Evolutionary conservation across 73 alveolate species (phyloP).

Genomic region (Paramecium biaurelia): DNA sequence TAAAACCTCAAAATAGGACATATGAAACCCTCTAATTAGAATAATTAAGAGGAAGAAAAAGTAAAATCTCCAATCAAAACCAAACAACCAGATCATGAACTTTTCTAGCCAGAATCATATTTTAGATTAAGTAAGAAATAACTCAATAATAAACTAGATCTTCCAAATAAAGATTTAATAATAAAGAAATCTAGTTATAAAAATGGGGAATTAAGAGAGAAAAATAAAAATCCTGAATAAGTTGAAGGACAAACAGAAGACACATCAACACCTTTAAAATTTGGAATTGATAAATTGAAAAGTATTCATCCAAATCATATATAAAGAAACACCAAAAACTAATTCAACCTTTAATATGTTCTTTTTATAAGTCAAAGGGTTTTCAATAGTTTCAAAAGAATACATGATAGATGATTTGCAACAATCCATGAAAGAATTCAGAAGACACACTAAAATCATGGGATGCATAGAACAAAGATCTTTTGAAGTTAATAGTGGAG

Average conservation of each 20-base stretch:
- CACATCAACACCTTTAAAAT: not conserved
- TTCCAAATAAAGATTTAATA: constrained; percentile 17
- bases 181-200: not conserved
- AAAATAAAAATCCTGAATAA: not conserved
- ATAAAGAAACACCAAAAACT: not conserved
- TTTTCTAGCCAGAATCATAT: constrained; percentile 7
- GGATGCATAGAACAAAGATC: not conserved
- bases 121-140: not conserved
- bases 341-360: not conserved
- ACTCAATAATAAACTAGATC: not conserved
- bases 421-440: not conserved
- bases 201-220: not conserved
- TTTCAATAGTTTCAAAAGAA: not conserved
- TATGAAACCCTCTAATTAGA: not conserved
- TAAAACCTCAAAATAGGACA: not conserved
- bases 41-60: not conserved
- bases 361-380: not conserved
- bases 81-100: not conserved
- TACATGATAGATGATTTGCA: not conserved
- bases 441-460: constrained; percentile 1
- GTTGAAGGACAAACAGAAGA: not conserved
- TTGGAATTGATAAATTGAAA: not conserved
- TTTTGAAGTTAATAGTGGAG: constrained; percentile 10
- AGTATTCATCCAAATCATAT: not conserved
- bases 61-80: not conserved